Percentiles rank a stretch among this genome's conserved stretches.
Conservation (phyloP, 2,329 filamentous ascomycete species). For the Cladophialophora bantiana region DNA sequence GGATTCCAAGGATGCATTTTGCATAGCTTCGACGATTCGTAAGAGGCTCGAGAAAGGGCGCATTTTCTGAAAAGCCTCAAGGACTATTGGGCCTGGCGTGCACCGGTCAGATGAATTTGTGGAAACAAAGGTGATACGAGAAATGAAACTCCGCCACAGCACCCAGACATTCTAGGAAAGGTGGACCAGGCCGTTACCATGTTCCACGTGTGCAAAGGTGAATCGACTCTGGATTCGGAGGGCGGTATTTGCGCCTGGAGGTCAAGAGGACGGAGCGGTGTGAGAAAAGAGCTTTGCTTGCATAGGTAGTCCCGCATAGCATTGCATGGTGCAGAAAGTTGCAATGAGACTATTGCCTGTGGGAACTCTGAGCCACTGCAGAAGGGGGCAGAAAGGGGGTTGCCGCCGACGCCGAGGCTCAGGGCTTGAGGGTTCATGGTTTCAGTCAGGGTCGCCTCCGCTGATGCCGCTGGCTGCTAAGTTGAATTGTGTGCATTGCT, state of each 20-base stretch:
- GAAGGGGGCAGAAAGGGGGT: neutral
- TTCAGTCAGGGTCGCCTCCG: neutral
- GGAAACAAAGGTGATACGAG: constrained; percentile 13
- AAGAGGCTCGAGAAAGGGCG: constrained; percentile 2
- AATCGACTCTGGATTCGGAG: constrained; percentile 11
- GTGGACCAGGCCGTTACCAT: constrained; percentile 8
- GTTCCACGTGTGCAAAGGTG: constrained; percentile 31
- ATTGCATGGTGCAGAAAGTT: constrained; percentile 22
- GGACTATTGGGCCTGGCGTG: constrained; percentile 12
- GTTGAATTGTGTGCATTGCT: constrained; percentile 16
- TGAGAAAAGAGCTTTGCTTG: constrained; percentile 6
- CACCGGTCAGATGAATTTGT: constrained; percentile 11
- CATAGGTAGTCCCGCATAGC: constrained; percentile 14
- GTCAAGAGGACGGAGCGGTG: constrained; percentile 24
- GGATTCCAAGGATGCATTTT: constrained; percentile 6
- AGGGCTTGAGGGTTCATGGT: neutral
- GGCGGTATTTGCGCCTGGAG: constrained; percentile 3
- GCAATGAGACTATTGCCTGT: constrained; percentile 20
- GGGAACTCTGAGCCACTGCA: neutral
- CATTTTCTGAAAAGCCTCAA: constrained; percentile 6
- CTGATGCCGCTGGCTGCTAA: constrained; percentile 4
- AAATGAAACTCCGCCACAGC: constrained; percentile 17
- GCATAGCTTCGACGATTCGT: neutral
- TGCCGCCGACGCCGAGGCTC: constrained; percentile 2
- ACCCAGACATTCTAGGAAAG: constrained; percentile 1